Conservation (phyloP, 192 early-diverging fungal species). For the Umbelopsis ramanniana region DNA sequence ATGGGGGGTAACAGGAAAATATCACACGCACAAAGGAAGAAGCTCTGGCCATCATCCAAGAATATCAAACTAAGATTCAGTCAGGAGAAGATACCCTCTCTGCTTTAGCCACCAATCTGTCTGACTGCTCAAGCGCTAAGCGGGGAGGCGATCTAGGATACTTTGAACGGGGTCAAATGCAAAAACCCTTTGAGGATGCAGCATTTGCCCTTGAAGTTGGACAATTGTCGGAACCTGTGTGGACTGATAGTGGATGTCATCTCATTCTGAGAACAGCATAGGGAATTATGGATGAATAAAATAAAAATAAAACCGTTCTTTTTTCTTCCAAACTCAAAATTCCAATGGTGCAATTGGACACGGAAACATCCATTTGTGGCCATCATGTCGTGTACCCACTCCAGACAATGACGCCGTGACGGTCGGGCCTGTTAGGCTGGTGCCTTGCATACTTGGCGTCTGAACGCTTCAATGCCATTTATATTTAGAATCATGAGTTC, state of each 20-base stretch:
- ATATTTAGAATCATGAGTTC: no score
- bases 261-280: slow-evolving; percentile 90
- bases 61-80: slow-evolving; percentile 68
- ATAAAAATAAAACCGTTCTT: not conserved
- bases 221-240: slow-evolving; percentile 79
- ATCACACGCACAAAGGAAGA: slow-evolving; percentile 94
- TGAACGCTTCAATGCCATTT: no score
- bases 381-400: no score
- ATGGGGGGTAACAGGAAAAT: slow-evolving; percentile 51
- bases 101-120: slow-evolving; percentile 75
- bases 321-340: not conserved
- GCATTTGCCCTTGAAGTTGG: slow-evolving; percentile 85
- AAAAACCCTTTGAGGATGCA: slow-evolving; percentile 88
- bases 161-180: slow-evolving; percentile 92
- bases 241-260: slow-evolving; percentile 92
- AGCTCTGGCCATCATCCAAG: slow-evolving; percentile 71
- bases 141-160: slow-evolving; percentile 85
- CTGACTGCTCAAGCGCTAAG: slow-evolving; percentile 93
- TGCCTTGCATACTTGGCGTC: no score
- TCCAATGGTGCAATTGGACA: no score
- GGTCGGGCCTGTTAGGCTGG: no score
- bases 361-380: no score
- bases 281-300: no score
- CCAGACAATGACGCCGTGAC: no score
- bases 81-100: slow-evolving; percentile 64